Base-by-base conservation (phyloP, 129 eudicot species). In the Pseudognaphalium luteoalbum region DNA sequence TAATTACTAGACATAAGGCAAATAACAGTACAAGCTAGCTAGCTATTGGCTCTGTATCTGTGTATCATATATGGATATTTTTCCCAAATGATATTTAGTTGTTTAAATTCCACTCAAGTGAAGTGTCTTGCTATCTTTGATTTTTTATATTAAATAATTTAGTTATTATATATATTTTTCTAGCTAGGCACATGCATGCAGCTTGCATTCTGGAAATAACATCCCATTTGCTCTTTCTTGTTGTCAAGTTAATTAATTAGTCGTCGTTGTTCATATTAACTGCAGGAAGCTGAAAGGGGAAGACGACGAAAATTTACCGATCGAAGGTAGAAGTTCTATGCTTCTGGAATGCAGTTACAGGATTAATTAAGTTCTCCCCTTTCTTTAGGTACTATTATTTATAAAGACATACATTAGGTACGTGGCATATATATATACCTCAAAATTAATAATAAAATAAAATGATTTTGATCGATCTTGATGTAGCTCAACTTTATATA, bases 271-370 rank as follows among this genome's bases (percentile, higher is more conserved):
- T 30, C 3, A 30, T 30, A 20, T 58, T 57, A 11, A 33, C 22
- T 75, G 72, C 79, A 75, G 79, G 71, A 12, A 44, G 5, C 16
- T 44, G 41, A 61, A 63, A 10, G 64, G 63, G 79, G 52, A 8
- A 29, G 65, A 7, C 33, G 22, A 39, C 33, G 22, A 39, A 39
- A 39, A 41, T 20, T 44, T 61, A 11, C 77, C 34, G 16, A 11
- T 68, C 34, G 16, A 61, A 61, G 42, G 70, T 62, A 74, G 63
- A 75, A 47, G 10, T 28, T 75, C 63, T 30, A 47, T 7, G 72
- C 79, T 64, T 75, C 51, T 17, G 70, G 47, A 74, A 61, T 32
- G 78, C 60, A 30, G 59, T 47, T 61, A 74, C 28, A 25, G 28
- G 28, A 1, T 25, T 25, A 32, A 62, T 47, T 47, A 44, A 58